phyloP scores from a whole-genome alignment of 2,329 filamentous ascomycete genomes.

The Aspergillus sp. region DNA sequence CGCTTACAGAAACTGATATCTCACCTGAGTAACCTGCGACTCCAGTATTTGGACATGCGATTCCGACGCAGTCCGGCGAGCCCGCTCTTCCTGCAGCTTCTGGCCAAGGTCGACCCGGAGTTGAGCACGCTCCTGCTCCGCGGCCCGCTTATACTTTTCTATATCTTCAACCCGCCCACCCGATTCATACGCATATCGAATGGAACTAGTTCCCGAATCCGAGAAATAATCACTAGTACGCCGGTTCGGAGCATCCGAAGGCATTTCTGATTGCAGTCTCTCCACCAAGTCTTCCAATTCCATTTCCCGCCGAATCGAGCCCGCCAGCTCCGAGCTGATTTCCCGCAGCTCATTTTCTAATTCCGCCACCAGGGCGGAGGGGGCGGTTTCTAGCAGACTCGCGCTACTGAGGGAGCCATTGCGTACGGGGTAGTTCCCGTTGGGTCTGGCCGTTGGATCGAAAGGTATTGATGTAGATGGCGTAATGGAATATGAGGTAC shows the following conservation, averaged over 20 bases:
- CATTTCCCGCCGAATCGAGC: constrained; percentile 93
- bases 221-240: constrained; percentile 98
- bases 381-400: constrained; percentile 48
- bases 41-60: constrained; percentile 82
- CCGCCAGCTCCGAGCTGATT: constrained; percentile 89
- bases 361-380: constrained; percentile 72
- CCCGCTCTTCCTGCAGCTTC: constrained; percentile 85
- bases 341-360: constrained; percentile 93
- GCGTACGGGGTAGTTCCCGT: constrained; percentile 53
- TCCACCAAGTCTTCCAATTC: constrained; percentile 95
- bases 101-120: constrained; percentile 82
- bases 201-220: constrained; percentile 87
- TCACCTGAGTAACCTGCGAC: constrained; percentile 71
- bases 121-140: constrained; percentile 89
- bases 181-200: constrained; percentile 72
- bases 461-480: constrained; percentile 51
- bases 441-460: constrained; percentile 52
- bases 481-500: constrained; percentile 36
- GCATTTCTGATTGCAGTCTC: constrained; percentile 75
- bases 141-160: constrained; percentile 78
- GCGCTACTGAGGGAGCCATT: constrained; percentile 50
- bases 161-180: constrained; percentile 67
- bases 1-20: constrained; percentile 26
- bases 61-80: constrained; percentile 75
- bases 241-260: constrained; percentile 60